Evolutionary conservation across 1,284 basidiomycete genomes (phyloP), one percentile per base, ranked within the genome.

Genomic region (Rhizoctonia solani): DNA sequence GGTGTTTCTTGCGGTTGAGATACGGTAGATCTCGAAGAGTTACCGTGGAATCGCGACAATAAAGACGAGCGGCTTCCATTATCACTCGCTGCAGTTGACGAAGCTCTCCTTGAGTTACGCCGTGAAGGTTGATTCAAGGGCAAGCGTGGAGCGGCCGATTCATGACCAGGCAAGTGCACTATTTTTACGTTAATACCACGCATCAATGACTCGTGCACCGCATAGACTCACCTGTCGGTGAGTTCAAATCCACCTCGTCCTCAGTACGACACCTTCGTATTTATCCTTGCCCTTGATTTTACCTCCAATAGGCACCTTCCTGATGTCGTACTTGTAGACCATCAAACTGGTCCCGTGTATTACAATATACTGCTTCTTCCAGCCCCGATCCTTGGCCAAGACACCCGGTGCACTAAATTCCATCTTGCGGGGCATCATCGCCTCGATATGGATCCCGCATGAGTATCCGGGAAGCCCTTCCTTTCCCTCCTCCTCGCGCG

Each of bases 371-470:
- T 89, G 86, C 58, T 91, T 82, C 71, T 89, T 86, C 96, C 96
- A 99, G 74, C 92, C 92, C 39, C 97, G 83, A 74, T 98, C 94
- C 74, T 83, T 86, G 16, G 95, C 88, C 75, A 96, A 93, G 2
- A 93, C 81, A 8, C 93, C 93, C 0, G 95, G 93, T 14, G 84
- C 80, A 1, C 78, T 81, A 75, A 99, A 98, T 81, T 99, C 96
- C 88, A 96, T 87, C 82, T 99, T 99, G 58, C 93, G 86, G 3
- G 91, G 90, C 79, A 99, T 84, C 69, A 89, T 85, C 1, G 90
- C 93, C 55, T 87, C 84, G 72, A 99, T 86, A 75, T 93, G 89
- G 14, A 98, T 86, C 49, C 80, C 75, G 78, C 97, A 98, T 71
- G 82, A 85, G 77, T 99, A 99, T 1, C 73, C 47, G 0, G 97